These are phyloP conservation scores for Coccinonectria pachysandricola DNA, from an alignment of 2,329 filamentous ascomycete species.

Conservation along the genomic window DNA sequence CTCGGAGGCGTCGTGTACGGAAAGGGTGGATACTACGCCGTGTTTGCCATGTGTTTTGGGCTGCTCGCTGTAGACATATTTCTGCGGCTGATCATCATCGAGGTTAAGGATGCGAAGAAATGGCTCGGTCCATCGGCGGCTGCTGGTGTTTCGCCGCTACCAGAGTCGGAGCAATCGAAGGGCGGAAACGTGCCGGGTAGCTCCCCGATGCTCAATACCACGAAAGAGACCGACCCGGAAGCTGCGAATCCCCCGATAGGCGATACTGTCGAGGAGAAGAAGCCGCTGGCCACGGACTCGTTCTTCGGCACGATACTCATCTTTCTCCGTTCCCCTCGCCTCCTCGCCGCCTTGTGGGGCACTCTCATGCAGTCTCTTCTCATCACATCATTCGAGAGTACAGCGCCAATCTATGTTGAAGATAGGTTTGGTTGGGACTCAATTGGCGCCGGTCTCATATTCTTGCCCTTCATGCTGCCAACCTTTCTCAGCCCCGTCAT, in stretches of 20 bases:
- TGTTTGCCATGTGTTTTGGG: slow-evolving; percentile 27
- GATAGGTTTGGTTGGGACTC: slow-evolving; percentile 23
- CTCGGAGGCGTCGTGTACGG: slow-evolving; percentile 25
- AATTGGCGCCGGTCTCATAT: slow-evolving; percentile 24
- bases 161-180: too few species aligned
- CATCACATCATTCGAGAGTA: slow-evolving; percentile 25
- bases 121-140: too few species aligned
- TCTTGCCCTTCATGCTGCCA: slow-evolving; percentile 23
- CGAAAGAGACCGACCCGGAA: neutral
- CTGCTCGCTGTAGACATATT: slow-evolving; percentile 23
- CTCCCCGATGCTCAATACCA: too few species aligned
- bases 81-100: slow-evolving; percentile 23
- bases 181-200: too few species aligned
- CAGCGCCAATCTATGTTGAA: slow-evolving; percentile 22
- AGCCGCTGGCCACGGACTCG: neutral
- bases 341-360: slow-evolving; percentile 24
- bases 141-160: too few species aligned
- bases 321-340: slow-evolving; percentile 21
- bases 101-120: slow-evolving; percentile 21
- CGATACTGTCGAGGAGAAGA: neutral
- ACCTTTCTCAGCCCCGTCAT: slow-evolving; percentile 22
- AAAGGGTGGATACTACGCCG: slow-evolving; percentile 23
- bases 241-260: too few species aligned
- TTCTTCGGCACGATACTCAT: slow-evolving; percentile 12
- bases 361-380: slow-evolving; percentile 24